A percentile compares a stretch with the other conserved stretches of the same genome.
Conservation (phyloP, 345 rosid genomes). For the Sapria himalayana region DNA sequence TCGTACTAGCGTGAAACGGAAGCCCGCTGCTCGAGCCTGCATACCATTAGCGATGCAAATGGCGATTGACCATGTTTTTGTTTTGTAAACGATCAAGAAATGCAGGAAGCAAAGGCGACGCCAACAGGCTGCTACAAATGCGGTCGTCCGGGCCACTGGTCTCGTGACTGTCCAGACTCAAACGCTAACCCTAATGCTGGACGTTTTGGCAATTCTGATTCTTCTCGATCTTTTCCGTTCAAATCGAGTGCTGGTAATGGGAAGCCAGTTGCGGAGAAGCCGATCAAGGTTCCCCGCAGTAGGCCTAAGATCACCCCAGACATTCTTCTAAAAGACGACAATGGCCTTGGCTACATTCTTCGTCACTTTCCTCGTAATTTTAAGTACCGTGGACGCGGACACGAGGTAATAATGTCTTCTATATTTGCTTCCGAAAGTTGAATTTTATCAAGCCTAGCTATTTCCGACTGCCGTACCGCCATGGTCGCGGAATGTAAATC, state of each 20-base stretch:
- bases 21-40: no score
- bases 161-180: slow-evolving; percentile 57
- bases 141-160: slow-evolving; percentile 97
- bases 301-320: slow-evolving; percentile 81
- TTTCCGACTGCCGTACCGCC: no score
- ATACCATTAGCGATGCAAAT: no score
- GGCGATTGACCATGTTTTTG: no score
- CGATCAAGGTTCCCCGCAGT: slow-evolving; percentile 24
- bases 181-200: slow-evolving; percentile 9
- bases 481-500: no score
- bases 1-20: no score
- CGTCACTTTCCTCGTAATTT: slow-evolving; percentile 73
- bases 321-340: slow-evolving; percentile 54
- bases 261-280: slow-evolving; percentile 18
- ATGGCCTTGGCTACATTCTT: slow-evolving; percentile 69
- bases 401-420: slow-evolving; percentile 55
- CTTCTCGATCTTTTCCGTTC: slow-evolving; percentile 12
- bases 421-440: no score
- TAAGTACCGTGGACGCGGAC: slow-evolving; percentile 62
- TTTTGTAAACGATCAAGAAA: no score
- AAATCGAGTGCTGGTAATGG: not conserved
- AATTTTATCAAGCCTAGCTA: no score
- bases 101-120: slow-evolving; percentile 24
- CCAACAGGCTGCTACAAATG: slow-evolving; percentile 94
- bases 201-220: slow-evolving; percentile 3